phyloP scores from a whole-genome alignment of 169 alveolate species.

The Sarcocystis neurona region DNA sequence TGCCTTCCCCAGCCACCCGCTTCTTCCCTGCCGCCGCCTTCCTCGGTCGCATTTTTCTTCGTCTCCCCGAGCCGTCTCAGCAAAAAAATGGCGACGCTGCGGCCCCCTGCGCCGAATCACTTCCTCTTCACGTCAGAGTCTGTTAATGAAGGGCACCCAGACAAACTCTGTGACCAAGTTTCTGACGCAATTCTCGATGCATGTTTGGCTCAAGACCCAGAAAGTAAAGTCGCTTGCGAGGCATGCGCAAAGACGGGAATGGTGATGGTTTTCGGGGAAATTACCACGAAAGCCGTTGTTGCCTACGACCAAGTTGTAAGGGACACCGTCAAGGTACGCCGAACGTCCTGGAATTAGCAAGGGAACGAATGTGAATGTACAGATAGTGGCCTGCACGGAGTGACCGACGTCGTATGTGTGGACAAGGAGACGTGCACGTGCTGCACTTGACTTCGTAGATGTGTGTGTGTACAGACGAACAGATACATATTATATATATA shows the following conservation, averaged over 20 bases:
- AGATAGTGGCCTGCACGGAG: too few species aligned
- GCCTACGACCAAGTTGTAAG: conserved; percentile 94
- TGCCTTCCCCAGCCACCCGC: too few species aligned
- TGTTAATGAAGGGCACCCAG: conserved; percentile 99
- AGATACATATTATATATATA: too few species aligned
- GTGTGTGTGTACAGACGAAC: too few species aligned
- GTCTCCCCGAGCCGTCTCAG: neutral
- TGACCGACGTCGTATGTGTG: too few species aligned
- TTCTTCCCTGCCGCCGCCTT: too few species aligned
- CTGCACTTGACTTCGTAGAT: too few species aligned
- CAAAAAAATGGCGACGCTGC: neutral
- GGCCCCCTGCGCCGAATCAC: conserved; percentile 57
- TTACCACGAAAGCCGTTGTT: conserved; percentile 90
- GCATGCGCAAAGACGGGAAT: conserved; percentile 93
- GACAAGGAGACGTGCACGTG: too few species aligned
- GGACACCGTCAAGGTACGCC: conserved; percentile 80
- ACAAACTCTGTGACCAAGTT: conserved; percentile 98
- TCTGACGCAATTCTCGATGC: conserved; percentile 99
- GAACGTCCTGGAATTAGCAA: neutral
- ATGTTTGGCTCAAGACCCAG: conserved; percentile 91
- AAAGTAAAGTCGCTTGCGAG: conserved; percentile 91
- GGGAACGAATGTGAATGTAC: too few species aligned
- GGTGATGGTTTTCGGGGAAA: conserved; percentile 98
- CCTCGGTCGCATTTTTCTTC: neutral
- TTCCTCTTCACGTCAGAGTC: conserved; percentile 98